A percentile compares a stretch with the other conserved stretches of the same genome.
Conservation (phyloP, 441 rosid species). For the Gossypium schwendimanii region DNA sequence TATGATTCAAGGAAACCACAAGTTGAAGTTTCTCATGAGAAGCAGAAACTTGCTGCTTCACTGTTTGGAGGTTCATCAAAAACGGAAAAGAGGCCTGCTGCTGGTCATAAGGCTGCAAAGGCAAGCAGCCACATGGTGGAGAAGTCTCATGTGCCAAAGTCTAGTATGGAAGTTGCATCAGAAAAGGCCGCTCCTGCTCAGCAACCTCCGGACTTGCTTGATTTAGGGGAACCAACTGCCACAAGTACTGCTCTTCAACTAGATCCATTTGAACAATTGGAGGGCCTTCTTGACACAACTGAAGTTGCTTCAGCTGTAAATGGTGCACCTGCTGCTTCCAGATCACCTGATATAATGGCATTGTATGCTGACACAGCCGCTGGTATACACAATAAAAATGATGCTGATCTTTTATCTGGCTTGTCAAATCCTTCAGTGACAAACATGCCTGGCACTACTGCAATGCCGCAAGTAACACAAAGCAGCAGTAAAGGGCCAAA, state of each 20-base stretch:
- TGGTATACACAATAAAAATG: conserved; percentile 24
- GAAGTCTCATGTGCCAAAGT: conserved; percentile 27
- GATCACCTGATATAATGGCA: conserved; percentile 49
- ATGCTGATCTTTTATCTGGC: conserved; percentile 38
- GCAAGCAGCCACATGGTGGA: conserved; percentile 35
- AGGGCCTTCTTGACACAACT: conserved; percentile 66
- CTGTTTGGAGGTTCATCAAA: conserved; percentile 78
- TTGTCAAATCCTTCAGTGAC: conserved; percentile 22
- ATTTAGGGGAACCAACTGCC: conserved; percentile 56
- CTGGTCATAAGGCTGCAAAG: conserved; percentile 45
- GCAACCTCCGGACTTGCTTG: conserved; percentile 89
- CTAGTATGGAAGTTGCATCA: conserved; percentile 18
- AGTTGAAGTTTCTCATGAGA: conserved; percentile 67
- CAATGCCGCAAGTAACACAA: conserved; percentile 25
- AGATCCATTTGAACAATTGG: conserved; percentile 87
- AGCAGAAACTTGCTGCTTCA: conserved; percentile 96
- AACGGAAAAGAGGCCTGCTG: conserved; percentile 51
- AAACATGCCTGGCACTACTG: too few relatives aligned
- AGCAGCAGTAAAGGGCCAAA: conserved; percentile 58
- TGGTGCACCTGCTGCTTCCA: conserved; percentile 14
- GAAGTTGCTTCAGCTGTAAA: conserved; percentile 30
- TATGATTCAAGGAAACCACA: conserved; percentile 57
- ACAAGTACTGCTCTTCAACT: conserved; percentile 23
- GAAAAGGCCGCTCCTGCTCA: conserved; percentile 40
- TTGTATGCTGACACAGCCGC: conserved; percentile 42